Evolutionary conservation across 192 early-diverging fungal genomes (phyloP), one percentile per base, ranked within the genome.

Genomic region (Gigaspora rosea): DNA sequence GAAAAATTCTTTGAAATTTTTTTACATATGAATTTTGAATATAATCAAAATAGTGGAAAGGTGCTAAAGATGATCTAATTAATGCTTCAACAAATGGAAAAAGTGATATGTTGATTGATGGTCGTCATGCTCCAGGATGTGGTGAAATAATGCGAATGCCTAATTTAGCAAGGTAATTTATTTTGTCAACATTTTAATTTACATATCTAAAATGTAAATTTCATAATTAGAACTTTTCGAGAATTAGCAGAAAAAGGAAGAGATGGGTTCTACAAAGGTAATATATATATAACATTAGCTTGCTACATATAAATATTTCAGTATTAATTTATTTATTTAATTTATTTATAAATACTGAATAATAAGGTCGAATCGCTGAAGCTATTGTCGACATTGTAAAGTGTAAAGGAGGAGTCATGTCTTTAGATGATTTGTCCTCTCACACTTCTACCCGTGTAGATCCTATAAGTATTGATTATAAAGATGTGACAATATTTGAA

Each of bases 91-190:
- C 86, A 9, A 80, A 85, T 75, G 85, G 80, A 20, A 27, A 27
- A 27, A 32, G 72, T 51, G 89, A 90, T 74, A 79, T 91, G 75
- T 79, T 86, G 47, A 75, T 84, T 56, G 80, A 89, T 76, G 87
- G 82, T 22, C 80, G 82, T 22, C 80, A 66, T 1, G 90, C 87
- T 6, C 94, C 94, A 12, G 48, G 63, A 12, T 78, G 78, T 47
- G 92, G 92, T 13, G 87, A 94, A 75, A 71, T 94, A 8, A 86
- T 94, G 80, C 77, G 79, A n/a, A 81, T 88, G 46, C 85, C 89
- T 16, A 86, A 78, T n/a, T 65, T 89, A 11, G 90, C 86, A 33
- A 76, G 79, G 86, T 87, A 80, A 82, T 20, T 15, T 18, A n/a
- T 32, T 69, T 69, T 69, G 46, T 15, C 27, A 18, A 5, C 27